Conservation (phyloP, 2,329 filamentous ascomycete species). For the Xylariaceae sp. region DNA sequence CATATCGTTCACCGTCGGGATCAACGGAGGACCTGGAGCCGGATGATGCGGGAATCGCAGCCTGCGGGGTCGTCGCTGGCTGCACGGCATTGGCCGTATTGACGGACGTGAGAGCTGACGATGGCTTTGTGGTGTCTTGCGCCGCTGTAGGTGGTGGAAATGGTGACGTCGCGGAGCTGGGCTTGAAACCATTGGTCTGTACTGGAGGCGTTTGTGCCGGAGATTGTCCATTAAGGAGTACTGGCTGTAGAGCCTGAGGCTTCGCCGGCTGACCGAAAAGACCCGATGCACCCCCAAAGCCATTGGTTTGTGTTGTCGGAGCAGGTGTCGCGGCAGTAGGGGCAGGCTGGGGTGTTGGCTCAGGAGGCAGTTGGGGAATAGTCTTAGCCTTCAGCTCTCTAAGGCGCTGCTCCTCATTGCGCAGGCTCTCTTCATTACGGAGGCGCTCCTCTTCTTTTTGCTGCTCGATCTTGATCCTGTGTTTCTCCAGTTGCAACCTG, state of each 20-base stretch:
- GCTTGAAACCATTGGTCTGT: conserved; percentile 19
- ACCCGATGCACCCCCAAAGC: not conserved
- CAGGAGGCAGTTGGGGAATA: conserved; percentile 39
- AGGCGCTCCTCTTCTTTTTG: conserved; percentile 44
- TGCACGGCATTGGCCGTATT: conserved; percentile 3
- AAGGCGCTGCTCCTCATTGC: conserved; percentile 46
- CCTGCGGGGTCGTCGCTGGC: conserved; percentile 14
- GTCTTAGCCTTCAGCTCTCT: conserved; percentile 44
- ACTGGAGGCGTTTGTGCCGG: conserved; percentile 8
- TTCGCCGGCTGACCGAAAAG: not conserved
- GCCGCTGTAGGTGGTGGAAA: conserved; percentile 3
- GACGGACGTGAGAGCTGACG: conserved; percentile 13
- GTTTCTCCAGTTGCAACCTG: conserved; percentile 30
- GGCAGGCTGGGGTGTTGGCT: conserved; percentile 16
- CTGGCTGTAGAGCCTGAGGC: not conserved
- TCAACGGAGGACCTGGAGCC: conserved; percentile 30
- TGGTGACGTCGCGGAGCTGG: not conserved
- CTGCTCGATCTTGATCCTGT: conserved; percentile 41
- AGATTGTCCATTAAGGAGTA: not conserved
- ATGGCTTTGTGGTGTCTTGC: not conserved
- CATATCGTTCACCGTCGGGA: conserved; percentile 33
- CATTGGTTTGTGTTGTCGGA: not conserved
- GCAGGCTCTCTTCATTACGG: conserved; percentile 40
- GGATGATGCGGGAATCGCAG: conserved; percentile 11
- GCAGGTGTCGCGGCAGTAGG: not conserved